Conservation (phyloP, 1,284 basidiomycete species). For the Cryptococcus maquisensis region DNA sequence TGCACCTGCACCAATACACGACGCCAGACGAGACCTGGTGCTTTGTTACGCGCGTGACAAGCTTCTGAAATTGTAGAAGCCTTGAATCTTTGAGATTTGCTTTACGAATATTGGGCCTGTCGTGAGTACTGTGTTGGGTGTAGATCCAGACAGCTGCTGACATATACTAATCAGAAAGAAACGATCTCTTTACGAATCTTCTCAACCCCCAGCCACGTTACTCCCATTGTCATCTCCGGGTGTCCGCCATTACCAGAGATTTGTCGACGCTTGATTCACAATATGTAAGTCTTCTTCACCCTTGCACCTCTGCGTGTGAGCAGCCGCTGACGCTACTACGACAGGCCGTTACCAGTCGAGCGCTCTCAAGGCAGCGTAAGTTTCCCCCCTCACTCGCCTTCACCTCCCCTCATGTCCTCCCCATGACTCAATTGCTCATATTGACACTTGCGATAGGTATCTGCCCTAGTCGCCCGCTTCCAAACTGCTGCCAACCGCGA, state of each 20-base stretch:
- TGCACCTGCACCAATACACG: too few relatives aligned
- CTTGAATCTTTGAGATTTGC: too few relatives aligned
- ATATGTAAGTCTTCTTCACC: background rate
- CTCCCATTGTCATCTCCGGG: background rate
- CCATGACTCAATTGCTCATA: background rate
- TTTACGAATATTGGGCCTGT: too few relatives aligned
- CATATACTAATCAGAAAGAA: too few relatives aligned
- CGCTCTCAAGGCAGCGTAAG: constrained; percentile 31
- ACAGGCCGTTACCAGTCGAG: constrained; percentile 32
- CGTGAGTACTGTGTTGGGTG: too few relatives aligned
- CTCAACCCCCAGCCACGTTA: too few relatives aligned
- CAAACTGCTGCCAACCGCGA: constrained; percentile 32
- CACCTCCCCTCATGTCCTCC: background rate
- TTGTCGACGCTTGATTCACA: background rate
- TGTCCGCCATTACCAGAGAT: too few relatives aligned
- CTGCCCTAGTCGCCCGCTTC: constrained; percentile 33
- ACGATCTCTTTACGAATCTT: too few relatives aligned
- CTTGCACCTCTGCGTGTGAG: background rate
- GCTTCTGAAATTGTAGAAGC: too few relatives aligned
- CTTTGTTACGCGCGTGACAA: too few relatives aligned
- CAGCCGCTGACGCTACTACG: background rate
- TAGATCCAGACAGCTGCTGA: too few relatives aligned
- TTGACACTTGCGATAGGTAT: constrained; percentile 17
- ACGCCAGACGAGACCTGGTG: too few relatives aligned
- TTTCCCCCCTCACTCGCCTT: background rate